Evolutionary conservation across 176 grass and related monocot genomes (phyloP).

Genomic region (Oryza longistaminata): DNA sequence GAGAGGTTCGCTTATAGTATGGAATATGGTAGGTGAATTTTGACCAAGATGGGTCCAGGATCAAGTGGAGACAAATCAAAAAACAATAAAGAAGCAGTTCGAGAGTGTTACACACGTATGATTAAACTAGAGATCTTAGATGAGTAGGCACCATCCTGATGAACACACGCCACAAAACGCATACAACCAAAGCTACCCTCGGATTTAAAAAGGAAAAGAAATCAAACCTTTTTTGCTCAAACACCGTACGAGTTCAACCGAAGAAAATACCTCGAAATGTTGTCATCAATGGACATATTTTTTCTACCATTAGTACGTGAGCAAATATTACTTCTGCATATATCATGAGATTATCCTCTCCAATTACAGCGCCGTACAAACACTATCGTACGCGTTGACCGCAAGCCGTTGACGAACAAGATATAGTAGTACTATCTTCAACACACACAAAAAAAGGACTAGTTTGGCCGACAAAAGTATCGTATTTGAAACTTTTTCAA

Average conservation of each 20-base stretch:
- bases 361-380: background rate
- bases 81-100: background rate
- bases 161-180: background rate
- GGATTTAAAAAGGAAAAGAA: background rate
- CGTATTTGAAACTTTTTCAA: background rate
- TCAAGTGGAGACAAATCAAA: constrained; percentile 18
- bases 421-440: background rate
- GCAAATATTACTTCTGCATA: background rate
- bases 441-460: background rate
- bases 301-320: background rate
- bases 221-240: no score
- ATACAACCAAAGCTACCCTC: background rate
- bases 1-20: constrained; percentile 2
- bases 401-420: background rate
- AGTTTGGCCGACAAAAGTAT: background rate
- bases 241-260: background rate
- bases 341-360: background rate
- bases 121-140: constrained; percentile 22
- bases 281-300: background rate
- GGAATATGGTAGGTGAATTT: background rate
- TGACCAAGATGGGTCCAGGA: background rate
- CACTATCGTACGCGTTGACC: constrained; percentile 23
- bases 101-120: constrained; percentile 1
- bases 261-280: constrained; percentile 10
- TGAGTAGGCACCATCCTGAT: background rate